Conservation (phyloP, 1,284 basidiomycete genomes). For the Sutorius eximius region DNA sequence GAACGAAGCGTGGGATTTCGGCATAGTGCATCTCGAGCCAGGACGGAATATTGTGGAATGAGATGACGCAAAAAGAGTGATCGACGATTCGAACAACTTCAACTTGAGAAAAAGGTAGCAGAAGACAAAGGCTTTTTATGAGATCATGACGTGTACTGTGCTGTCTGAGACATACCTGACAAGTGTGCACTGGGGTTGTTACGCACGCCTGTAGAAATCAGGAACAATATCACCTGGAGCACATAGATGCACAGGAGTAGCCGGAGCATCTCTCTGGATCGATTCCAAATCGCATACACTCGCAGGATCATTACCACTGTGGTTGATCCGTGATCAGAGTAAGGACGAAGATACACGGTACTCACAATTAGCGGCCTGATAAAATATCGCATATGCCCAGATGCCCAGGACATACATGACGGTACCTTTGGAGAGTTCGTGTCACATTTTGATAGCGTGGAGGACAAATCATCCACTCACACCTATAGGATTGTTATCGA, state of each 20-base stretch:
- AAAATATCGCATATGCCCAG: neutral
- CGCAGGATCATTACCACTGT: neutral
- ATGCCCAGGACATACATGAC: too few species aligned
- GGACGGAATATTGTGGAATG: neutral
- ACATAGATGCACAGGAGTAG: neutral
- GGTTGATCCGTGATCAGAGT: neutral
- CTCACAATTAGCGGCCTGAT: neutral
- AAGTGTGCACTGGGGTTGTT: too few species aligned
- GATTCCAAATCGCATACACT: neutral
- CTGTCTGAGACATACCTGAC: too few species aligned
- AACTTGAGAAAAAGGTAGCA: too few species aligned
- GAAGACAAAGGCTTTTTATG: too few species aligned
- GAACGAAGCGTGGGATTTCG: too few species aligned
- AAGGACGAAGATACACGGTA: neutral
- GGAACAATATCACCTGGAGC: neutral
- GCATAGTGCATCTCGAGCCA: neutral
- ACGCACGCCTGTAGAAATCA: too few species aligned
- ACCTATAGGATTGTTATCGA: neutral
- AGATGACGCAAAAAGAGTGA: neutral
- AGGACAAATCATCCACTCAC: neutral
- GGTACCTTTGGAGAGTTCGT: neutral
- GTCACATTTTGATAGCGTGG: neutral
- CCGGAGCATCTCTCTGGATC: neutral
- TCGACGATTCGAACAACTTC: too few species aligned
- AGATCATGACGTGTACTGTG: too few species aligned